phyloP scores from a whole-genome alignment of 495 filamentous ascomycete genomes.

The Podospora fimiseda region DNA sequence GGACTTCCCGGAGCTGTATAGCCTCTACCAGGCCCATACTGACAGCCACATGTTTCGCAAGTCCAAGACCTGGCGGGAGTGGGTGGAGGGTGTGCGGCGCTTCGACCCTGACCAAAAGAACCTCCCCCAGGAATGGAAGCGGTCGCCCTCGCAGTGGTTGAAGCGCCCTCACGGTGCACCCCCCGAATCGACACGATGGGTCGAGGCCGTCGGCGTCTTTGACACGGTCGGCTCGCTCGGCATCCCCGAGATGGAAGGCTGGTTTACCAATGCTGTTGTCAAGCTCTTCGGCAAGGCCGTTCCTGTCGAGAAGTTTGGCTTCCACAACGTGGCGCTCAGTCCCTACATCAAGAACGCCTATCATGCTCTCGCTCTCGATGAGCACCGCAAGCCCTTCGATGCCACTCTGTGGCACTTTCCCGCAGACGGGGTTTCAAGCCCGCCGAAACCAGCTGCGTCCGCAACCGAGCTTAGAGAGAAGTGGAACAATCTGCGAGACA shows the following conservation, averaged over 20 bases:
- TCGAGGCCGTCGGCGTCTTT: not conserved
- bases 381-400: conserved; percentile 7
- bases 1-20: not conserved
- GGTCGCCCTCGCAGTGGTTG: not conserved
- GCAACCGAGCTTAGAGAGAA: not conserved
- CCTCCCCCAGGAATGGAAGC: conserved; percentile 8
- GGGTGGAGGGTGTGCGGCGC: not conserved
- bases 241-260: conserved; percentile 14
- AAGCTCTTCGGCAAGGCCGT: conserved; percentile 13
- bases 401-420: conserved; percentile 17
- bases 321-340: conserved; percentile 5
- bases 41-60: not conserved
- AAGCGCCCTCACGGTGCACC: conserved; percentile 5
- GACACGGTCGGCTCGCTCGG: not conserved
- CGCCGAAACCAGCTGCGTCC: not conserved
- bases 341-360: conserved; percentile 26
- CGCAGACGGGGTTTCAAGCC: not conserved
- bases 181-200: conserved; percentile 6
- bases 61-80: not conserved
- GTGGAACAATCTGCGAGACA: conserved; percentile 6
- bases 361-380: conserved; percentile 11
- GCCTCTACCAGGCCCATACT: not conserved
- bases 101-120: not conserved
- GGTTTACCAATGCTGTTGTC: not conserved
- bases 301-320: conserved; percentile 12